Evolutionary conservation across 1,139 yeast genomes (phyloP), one percentile per base, ranked within the genome.

Genomic region (Hanseniaspora sp.): DNA sequence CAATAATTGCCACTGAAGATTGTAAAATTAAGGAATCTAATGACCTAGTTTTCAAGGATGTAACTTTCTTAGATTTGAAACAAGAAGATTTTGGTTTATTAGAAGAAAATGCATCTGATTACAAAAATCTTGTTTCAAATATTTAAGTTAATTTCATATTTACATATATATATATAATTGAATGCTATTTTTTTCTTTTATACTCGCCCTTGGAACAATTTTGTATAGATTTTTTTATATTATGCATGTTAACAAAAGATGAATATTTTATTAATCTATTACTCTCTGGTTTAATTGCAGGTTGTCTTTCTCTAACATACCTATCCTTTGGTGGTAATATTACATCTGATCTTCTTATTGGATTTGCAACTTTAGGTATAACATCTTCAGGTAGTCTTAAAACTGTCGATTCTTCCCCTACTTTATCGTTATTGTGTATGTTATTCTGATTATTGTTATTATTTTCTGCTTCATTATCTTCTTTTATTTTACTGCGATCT

Each of bases 51-150:
- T 78, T 80, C 57, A 56, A 62, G 2, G 65, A 68, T 29, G 86
- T 83, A 1, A 69, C 74, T 5, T 83, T 92, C 90, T 70, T 84
- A 57, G 76, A 80, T 58, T 67, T 84, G 47, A 70, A 72, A 30
- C 88, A 83, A 64, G 80, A 82, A 60, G 72, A 73, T 5, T 63
- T 69, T 6, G 92, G 92, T 8, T 63, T 83, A 5, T 52, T 59
- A 30, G 64, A 62, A 40, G 71, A 69, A 53, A 54, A 59, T 34
- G 62, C 66, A 5, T 40, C 42, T 3, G 61, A 62, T 47, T 68
- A 67, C 55, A 40, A 42, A 11, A 58, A 58, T 43, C 56, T 66
- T n/a, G 18, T 13, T 18, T 13, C 8, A 33, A 11, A 29, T 11
- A 29, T 7, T 13, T 37, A 37, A 37, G 3, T 15, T 8, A 18